Evolutionary conservation across 1,284 basidiomycete genomes (phyloP), one percentile per base, ranked within the genome.

Genomic region (Agaricales sp.): DNA sequence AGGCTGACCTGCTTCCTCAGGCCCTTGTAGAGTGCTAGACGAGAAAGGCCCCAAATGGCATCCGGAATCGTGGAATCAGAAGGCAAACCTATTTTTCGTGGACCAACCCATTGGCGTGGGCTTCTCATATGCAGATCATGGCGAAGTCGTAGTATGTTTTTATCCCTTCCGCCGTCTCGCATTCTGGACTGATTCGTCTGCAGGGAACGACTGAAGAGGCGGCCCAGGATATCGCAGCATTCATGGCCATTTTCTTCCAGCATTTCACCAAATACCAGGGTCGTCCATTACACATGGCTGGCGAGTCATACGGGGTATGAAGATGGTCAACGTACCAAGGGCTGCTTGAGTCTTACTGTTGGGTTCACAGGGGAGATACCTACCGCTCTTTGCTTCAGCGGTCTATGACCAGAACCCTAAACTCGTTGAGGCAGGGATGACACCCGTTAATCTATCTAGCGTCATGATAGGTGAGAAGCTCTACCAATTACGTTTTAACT

Each of bases 381-480:
- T 93, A 4, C 92, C 91, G 0, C 68, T 91, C 3, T 93, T 90
- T 54, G 92, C 90, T 0, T 70, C 85, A 1, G 78, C 80, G 14
- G 77, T 94, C 0, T 80, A 84, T 43, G 90, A 93, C 63, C 82
- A 87, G 54, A 93, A 94, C 61, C 65, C 73, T 3, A 60, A 63
- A 22, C 68, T 87, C 12, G 62, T 72, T 11, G 67, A 74, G n/a
- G 73, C 70, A 0, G 85, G 82, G 1, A 61, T 82, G 55, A 75
- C 77, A 3, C 82, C 86, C 0, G 77, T 94, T 57, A 92, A 93
- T 60, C 69, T 94, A 3, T 74, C 78, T 45, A 87, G 84, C 14
- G 69, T 89, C 26, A 77, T 92, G 68, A 90, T 94, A 47, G 90
- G 92, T 72, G 69, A 66, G 65, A 56, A 11, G 8, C 4, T 8